Evolutionary conservation across 768 basidiomycete genomes (phyloP), one percentile per base, ranked within the genome.

Genomic region (Russula sp.): DNA sequence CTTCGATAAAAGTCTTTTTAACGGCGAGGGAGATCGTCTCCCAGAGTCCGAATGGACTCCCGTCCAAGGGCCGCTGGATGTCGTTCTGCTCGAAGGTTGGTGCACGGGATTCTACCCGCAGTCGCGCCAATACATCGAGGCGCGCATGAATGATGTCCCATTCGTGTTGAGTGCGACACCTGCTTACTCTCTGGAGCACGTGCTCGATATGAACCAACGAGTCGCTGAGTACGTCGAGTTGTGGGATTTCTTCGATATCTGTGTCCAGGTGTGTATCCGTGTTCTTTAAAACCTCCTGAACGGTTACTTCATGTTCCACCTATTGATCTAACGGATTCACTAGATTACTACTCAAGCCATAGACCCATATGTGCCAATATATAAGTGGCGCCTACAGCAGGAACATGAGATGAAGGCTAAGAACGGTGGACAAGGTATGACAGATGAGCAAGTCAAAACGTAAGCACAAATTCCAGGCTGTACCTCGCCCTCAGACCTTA

Each of bases 81-180:
- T 98, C 16, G 88, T 98, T 56, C 81, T 99, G 55, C 77, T 99
- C 55, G 97, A 99, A 77, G 97, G 97, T 11, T 99, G 97, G 97
- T 94, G 88, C 75, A 84, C 90, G 26, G 95, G 96, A 0, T 98
- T 97, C 72, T 80, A 81, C 57, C 87, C 92, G 1, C 78, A 92
- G 7, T 69, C 77, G 0, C 52, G 68, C 20, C 74, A 77, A 11
- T 82, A 84, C 64, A 73, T 93, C 38, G 79, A 83, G 50, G 72
- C 71, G 44, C 77, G 80, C 34, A 92, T 88, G 83, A 73, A 77
- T 13, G 57, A 67, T 24, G 69, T 73, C 46, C 77, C 77, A 2
- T 64, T 69, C 62, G 63, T 74, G 7, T 69, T 77, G 10, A 72
- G 72, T 10, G 72, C 69, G 30, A 71, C 70, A 52, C 73, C 55